These are phyloP conservation scores for Neopestalotiopsis sp. DNA, from an alignment of 2,329 filamentous ascomycete genomes.

Conservation along the genomic window DNA sequence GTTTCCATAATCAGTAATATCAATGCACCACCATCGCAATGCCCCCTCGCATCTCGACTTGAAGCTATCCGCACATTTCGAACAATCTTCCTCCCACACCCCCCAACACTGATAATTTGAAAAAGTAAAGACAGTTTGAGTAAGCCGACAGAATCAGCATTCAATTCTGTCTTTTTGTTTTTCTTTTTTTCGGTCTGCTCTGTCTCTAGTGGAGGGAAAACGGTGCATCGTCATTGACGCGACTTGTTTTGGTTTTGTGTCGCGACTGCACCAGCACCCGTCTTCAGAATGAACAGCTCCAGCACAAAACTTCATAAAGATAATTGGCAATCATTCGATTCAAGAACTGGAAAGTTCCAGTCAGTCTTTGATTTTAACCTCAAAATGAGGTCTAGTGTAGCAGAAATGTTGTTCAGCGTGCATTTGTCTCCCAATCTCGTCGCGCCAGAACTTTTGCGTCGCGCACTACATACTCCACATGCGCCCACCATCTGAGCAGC, in stretches of 20 bases:
- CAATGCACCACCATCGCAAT: not conserved
- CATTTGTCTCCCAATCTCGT: not conserved
- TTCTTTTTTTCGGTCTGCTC: not conserved
- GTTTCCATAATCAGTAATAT: conserved; percentile 1
- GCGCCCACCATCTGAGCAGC: not conserved
- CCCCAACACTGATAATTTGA: not conserved
- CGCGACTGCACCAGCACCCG: not conserved
- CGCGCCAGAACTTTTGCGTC: not conserved
- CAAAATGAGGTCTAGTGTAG: not conserved
- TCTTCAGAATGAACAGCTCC: not conserved
- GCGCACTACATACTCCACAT: not conserved
- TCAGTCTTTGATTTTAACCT: not conserved
- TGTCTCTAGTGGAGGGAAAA: not conserved
- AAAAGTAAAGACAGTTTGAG: not conserved
- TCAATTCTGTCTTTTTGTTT: not conserved
- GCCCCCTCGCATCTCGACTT: conserved; percentile 24
- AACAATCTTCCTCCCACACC: conserved; percentile 19
- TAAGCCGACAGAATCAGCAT: not conserved
- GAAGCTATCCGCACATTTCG: conserved; percentile 38
- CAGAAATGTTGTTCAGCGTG: not conserved
- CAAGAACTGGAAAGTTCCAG: not conserved
- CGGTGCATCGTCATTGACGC: not conserved
- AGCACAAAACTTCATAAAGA: not conserved
- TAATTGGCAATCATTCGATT: not conserved
- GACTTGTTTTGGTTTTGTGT: conserved; percentile 9